Conservation (phyloP, 495 filamentous ascomycete species). For the Arthonia radiata region DNA sequence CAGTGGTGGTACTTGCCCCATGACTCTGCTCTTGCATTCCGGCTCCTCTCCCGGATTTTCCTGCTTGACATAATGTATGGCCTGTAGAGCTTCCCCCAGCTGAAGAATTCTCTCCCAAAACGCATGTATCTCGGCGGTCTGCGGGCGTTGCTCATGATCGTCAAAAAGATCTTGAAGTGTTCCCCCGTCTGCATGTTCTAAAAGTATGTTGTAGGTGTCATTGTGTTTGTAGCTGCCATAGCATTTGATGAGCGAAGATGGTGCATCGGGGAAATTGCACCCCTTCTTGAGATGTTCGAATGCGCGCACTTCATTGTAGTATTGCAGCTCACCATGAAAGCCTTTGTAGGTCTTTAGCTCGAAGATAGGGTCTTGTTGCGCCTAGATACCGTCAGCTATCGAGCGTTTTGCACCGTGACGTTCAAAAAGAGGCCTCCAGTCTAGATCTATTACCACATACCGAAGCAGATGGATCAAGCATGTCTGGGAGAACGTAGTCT, state of each 20-base stretch:
- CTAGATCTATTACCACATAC: slow-evolving; percentile 1
- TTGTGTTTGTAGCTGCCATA: slow-evolving; percentile 19
- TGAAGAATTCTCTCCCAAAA: slow-evolving; percentile 20
- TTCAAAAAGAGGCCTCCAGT: too few species aligned
- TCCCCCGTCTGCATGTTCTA: slow-evolving; percentile 22
- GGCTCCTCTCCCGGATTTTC: too few species aligned
- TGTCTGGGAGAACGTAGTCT: slow-evolving; percentile 8
- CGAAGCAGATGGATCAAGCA: slow-evolving; percentile 2
- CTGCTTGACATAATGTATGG: slow-evolving; percentile 17
- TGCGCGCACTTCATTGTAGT: slow-evolving; percentile 14
- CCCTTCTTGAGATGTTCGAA: slow-evolving; percentile 11
- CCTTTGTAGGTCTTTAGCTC: slow-evolving; percentile 18
- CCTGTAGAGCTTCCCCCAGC: slow-evolving; percentile 13
- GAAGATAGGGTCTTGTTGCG: too few species aligned
- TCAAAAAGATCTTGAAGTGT: slow-evolving; percentile 18
- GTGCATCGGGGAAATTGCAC: neutral
- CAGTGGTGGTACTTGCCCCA: too few species aligned
- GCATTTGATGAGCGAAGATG: slow-evolving; percentile 18
- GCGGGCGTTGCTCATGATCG: slow-evolving; percentile 9
- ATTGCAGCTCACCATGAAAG: slow-evolving; percentile 10
- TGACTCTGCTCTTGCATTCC: too few species aligned
- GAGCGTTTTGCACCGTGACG: too few species aligned
- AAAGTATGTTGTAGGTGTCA: slow-evolving; percentile 16
- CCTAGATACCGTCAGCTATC: too few species aligned
- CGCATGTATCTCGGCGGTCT: slow-evolving; percentile 12